Evolutionary conservation across 495 filamentous ascomycete genomes (phyloP), one percentile per base, ranked within the genome.

Genomic region (Daldinia loculata): DNA sequence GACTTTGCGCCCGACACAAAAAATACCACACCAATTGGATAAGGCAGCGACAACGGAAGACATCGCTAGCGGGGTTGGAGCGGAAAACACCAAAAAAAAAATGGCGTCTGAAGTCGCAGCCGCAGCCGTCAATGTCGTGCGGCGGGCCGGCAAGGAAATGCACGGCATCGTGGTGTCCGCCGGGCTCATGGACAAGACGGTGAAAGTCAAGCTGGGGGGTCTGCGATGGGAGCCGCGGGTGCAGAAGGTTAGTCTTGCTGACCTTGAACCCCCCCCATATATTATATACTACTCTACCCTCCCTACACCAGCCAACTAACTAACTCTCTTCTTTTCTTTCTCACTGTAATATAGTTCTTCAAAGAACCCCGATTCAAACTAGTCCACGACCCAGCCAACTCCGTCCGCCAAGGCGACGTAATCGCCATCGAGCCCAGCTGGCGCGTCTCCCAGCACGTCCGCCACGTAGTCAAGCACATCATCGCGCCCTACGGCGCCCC

Each of bases 381-480:
- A 36, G 92, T 94, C 15, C 87, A 92, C 76, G 93, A 96, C 82
- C 93, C 92, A 6, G 80, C 77, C 75, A 87, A 90, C 82, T 93
- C 91, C 14, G 82, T 93, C 56, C 87, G 89, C 61, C 82, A 85
- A 53, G 93, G 93, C 74, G 93, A 96, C 78, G 87, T 95, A 14
- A 88, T 96, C n/a, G 87, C 89, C 77, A 91, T 95, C 75, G 86
- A 86, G 22, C 85, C 89, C 22, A 89, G 89, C 45, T 89, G 81
- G 75, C 87, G 89, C 15, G 84, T 85, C 63, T 86, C 86, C 67
- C 89, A 89, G 60, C 76, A 79, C 59, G 92, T 94, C 67, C 89
- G 85, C 29, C 91, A 94, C 78, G 90, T 95, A 32, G 89, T 95
- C 26, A 89, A 91, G 77, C 78, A 85, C 59, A 94, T 96, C 72